phyloP scores from a whole-genome alignment of 139 green algal genomes.

The Chlamydomonas schloesseri region DNA sequence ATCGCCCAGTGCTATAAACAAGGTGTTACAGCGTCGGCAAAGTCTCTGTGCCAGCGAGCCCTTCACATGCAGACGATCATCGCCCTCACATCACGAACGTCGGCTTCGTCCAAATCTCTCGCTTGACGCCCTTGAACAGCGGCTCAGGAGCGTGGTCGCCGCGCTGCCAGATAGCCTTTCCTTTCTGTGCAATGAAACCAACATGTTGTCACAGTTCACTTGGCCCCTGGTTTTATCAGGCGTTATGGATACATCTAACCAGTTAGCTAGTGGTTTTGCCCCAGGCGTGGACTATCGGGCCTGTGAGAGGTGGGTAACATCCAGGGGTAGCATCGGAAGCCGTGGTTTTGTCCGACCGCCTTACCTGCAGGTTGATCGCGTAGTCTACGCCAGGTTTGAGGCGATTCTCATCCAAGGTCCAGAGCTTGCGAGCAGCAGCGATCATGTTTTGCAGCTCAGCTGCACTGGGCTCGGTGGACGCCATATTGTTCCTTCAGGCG shows the following conservation, averaged over 20 bases:
- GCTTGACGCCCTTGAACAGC: conserved; percentile 69
- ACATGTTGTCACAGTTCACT: too few relatives aligned
- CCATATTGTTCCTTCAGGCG: too few relatives aligned
- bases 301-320: neutral
- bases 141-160: conserved; percentile 56
- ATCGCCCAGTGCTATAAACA: too few relatives aligned
- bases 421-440: neutral
- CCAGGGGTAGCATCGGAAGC: too few relatives aligned
- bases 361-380: conserved; percentile 55
- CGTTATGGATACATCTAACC: too few relatives aligned
- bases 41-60: too few relatives aligned
- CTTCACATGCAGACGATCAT: too few relatives aligned
- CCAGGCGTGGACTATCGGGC: too few relatives aligned
- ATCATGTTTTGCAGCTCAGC: conserved; percentile 23
- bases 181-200: conserved; percentile 28
- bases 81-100: conserved; percentile 57
- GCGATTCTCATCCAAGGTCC: conserved; percentile 50
- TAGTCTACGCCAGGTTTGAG: conserved; percentile 56
- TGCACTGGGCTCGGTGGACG: neutral
- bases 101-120: conserved; percentile 50
- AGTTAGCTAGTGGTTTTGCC: too few relatives aligned
- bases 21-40: too few relatives aligned
- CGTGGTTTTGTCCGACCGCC: neutral
- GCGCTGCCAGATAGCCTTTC: conserved; percentile 59
- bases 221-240: too few relatives aligned